Base-by-base conservation (phyloP, 495 filamentous ascomycete genomes). In the Lentithecium fluviatile region DNA sequence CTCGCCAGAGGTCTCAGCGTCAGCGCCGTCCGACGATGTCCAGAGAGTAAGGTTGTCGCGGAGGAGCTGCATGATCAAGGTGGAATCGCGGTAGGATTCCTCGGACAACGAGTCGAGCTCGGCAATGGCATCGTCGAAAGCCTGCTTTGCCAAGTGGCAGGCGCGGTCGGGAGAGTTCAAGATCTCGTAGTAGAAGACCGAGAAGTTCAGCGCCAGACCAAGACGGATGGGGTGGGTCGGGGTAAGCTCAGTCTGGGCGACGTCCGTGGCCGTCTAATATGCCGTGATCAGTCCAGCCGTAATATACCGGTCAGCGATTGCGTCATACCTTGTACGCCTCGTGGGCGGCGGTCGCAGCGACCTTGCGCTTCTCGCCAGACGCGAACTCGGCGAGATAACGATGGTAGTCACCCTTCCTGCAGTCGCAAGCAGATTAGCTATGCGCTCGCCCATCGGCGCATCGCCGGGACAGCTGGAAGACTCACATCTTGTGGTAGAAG, bases 401-500 rank as follows among this genome's bases (percentile, higher is more conserved):
- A 87, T 97, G 95, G 80, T 98, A 98, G 80, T 98, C 94, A 77
- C 94, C 94, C 88, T 97, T 98, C 94, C 91, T 96, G 66, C 76
- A 56, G 20, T 53, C 49, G 43, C 46, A 42, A 25, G 25, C 20
- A n/a, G 42, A 50, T 68, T 48, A 67, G 64, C 48, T n/a, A 48
- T 62, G 10, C 24, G 37, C 26, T 13, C 12, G 29, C 2, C n/a
- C 38, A 32, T 17, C 34, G 19, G 38, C 13, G 56, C 25, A 20
- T n/a, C 7, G 26, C 26, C 29, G 46, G 37, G 21, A 21, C 29
- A n/a, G 12, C 8, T 24, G 38, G 19, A 11, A 34, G 17, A 82
- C 89, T 58, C 78, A 97, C 94, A 99, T 99, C 88, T 99, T 99
- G 88, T 97, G 95, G 82, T 99, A 99, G 77, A 99, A 99, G 70